Evolutionary conservation across 208 protist species (phyloP).

Genomic region (Trypanosoma mega): DNA sequence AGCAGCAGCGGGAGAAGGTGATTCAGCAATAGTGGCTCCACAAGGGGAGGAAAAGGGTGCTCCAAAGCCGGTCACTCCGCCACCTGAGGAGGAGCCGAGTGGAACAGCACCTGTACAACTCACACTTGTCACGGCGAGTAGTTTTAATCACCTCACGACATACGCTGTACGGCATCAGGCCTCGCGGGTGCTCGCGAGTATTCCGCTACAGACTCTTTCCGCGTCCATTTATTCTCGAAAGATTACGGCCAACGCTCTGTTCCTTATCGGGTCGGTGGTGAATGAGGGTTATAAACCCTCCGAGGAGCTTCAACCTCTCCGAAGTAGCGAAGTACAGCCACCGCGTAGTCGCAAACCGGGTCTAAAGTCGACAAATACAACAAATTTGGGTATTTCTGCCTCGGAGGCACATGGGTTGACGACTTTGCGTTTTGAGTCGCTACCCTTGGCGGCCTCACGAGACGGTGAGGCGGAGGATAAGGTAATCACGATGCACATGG

Average conservation of each 20-base stretch:
- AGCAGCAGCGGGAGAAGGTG: neutral
- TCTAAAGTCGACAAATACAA: neutral
- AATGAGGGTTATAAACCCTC: slow-evolving; percentile 18
- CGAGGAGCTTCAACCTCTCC: neutral
- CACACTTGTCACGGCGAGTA: slow-evolving; percentile 71
- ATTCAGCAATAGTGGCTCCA: too few species aligned
- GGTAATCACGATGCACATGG: slow-evolving; percentile 49
- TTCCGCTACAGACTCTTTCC: slow-evolving; percentile 65
- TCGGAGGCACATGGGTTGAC: neutral
- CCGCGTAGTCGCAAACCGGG: neutral
- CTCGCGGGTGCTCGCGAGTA: slow-evolving; percentile 44
- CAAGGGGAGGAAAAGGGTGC: too few species aligned
- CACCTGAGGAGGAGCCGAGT: slow-evolving; percentile 7
- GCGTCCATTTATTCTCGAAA: slow-evolving; percentile 64
- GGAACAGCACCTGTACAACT: slow-evolving; percentile 56
- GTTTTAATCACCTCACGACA: slow-evolving; percentile 76
- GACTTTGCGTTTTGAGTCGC: slow-evolving; percentile 13
- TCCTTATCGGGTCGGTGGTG: slow-evolving; percentile 55
- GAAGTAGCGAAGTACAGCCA: neutral
- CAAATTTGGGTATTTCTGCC: neutral
- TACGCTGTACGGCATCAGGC: slow-evolving; percentile 76
- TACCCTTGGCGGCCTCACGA: too few species aligned
- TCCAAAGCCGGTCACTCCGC: too few species aligned
- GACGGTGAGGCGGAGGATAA: neutral
- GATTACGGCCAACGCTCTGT: slow-evolving; percentile 69